These are phyloP conservation scores for Talaromyces sp. DNA, from an alignment of 2,329 filamentous ascomycete species.

Conservation along the genomic window DNA sequence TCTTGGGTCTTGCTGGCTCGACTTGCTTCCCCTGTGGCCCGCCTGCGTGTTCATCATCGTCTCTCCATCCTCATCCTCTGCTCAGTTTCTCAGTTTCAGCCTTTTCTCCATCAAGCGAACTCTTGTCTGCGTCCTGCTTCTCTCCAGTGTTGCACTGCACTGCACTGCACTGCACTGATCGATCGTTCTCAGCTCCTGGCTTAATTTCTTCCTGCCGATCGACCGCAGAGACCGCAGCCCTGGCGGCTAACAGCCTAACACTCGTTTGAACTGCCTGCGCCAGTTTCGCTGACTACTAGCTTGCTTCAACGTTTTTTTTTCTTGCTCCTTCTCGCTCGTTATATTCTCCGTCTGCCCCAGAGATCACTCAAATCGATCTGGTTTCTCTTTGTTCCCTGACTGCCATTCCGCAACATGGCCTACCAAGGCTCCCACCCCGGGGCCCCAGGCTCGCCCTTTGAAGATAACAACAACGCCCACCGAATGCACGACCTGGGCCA, in stretches of 20 bases:
- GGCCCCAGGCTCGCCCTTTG: slow-evolving; percentile 4
- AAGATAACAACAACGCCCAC: slow-evolving; percentile 6
- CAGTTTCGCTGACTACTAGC: background rate
- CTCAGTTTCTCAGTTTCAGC: background rate
- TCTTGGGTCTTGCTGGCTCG: background rate
- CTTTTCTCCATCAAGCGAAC: background rate
- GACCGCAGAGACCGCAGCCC: background rate
- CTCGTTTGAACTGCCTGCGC: background rate
- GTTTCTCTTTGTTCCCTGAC: background rate
- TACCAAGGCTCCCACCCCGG: slow-evolving; percentile 11
- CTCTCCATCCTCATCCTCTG: background rate
- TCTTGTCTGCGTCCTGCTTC: background rate
- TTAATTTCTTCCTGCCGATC: background rate
- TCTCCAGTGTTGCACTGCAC: background rate
- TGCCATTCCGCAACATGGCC: slow-evolving; percentile 6
- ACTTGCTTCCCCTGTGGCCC: background rate
- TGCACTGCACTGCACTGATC: too few relatives aligned
- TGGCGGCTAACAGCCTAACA: slow-evolving; percentile 1
- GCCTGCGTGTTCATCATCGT: background rate
- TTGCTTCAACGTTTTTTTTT: background rate
- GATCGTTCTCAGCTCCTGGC: background rate
- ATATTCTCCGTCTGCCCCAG: background rate
- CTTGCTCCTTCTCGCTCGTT: background rate
- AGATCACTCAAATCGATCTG: background rate
- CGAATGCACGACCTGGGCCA: slow-evolving; percentile 10